phyloP scores from a whole-genome alignment of 768 basidiomycete genomes.

The Tulasnella sp. region DNA sequence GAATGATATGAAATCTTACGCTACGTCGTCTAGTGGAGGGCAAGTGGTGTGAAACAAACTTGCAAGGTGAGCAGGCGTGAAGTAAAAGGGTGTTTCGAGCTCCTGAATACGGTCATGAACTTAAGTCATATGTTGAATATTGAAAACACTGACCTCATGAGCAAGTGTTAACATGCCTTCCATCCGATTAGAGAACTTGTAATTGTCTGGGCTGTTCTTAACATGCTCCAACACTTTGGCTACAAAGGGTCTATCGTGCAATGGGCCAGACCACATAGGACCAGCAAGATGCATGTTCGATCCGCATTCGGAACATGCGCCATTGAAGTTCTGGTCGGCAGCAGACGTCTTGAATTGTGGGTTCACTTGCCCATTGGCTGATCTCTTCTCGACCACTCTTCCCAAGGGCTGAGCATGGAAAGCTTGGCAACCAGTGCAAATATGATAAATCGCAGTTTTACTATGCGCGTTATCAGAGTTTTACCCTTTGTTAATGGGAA shows the following conservation, averaged over 20 bases:
- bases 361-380: slow-evolving; percentile 44
- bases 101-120: slow-evolving; percentile 38
- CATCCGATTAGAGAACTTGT: slow-evolving; percentile 74
- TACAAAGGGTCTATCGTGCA: slow-evolving; percentile 70
- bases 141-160: slow-evolving; percentile 48
- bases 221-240: slow-evolving; percentile 62
- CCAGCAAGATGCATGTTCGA: slow-evolving; percentile 69
- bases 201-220: slow-evolving; percentile 44
- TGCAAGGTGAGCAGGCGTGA: slow-evolving; percentile 68
- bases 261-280: slow-evolving; percentile 89
- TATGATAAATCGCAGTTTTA: slow-evolving; percentile 72
- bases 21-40: slow-evolving; percentile 60
- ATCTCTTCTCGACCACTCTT: slow-evolving; percentile 46
- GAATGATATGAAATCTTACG: slow-evolving; percentile 34
- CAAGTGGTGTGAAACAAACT: slow-evolving; percentile 70
- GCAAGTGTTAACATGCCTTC: slow-evolving; percentile 92
- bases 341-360: slow-evolving; percentile 55
- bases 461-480: slow-evolving; percentile 31
- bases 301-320: slow-evolving; percentile 73
- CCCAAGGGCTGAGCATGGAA: slow-evolving; percentile 81
- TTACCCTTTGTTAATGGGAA: neutral
- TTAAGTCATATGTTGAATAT: neutral
- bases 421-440: slow-evolving; percentile 74
- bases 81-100: slow-evolving; percentile 66
- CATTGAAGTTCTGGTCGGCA: slow-evolving; percentile 47